Base-by-base conservation (phyloP, 371 early-diverging fungal species). In the Circinella umbellata region DNA sequence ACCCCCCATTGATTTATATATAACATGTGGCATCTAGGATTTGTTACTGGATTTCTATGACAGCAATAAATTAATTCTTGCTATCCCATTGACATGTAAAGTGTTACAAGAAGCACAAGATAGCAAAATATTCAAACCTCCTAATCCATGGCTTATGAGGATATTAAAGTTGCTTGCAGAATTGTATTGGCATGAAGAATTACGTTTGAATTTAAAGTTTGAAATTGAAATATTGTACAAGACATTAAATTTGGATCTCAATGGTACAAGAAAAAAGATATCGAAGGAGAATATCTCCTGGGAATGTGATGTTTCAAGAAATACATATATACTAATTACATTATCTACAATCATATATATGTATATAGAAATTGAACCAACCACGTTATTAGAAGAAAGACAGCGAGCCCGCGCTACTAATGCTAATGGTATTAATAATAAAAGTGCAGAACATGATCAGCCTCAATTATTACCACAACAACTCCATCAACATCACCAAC, bases 111-210 rank as follows among this genome's bases (percentile, higher is more conserved):
- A 96, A 74, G 89, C 91, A 61, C 81, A 82, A 18, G 76, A 87
- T 57, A 94, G 95, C 77, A 92, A 88, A 63, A 92, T 96, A 9
- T 99, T 98, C 80, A 90, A 89, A 63, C 95, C 97, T 14, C 97
- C 97, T 8, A 98, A 98, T 77, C 98, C 99, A 17, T 99, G 98
- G 98, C 74, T 98, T 55, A 96, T 98, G 93, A 91, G 94, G 38
- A 93, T 94, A 67, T 86, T 99, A 81, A 90, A 90, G 61, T 83
- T 98, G 3, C 80, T 99, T 38, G 90, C 94, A 11, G 99, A 98
- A 77, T 80, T 99, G 10, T 98, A 97, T 75, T 92, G 94, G 75
- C 92, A 86, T 63, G 98, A 96, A 0, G 95, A 96, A 42, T 80
- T 98, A 63, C 96, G 95, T 74, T 82, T 97, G 67, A 96, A 94